Evolutionary conservation across 805 yeast genomes (phyloP).

Genomic region (Zygoascus bituminiphila): DNA sequence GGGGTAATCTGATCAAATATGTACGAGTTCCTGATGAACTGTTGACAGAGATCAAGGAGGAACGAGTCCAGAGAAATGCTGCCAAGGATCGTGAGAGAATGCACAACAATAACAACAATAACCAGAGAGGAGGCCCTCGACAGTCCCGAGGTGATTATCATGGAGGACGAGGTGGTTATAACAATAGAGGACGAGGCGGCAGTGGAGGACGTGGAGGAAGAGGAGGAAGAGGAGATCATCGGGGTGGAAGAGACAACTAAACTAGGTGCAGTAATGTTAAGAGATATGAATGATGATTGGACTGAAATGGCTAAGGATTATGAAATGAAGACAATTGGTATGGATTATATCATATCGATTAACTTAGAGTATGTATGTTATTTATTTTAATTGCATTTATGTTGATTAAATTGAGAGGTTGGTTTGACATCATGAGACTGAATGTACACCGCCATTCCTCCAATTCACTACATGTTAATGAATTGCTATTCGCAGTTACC

Average conservation of each 20-base stretch:
- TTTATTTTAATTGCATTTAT: not conserved
- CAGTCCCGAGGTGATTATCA: slow-evolving; percentile 6
- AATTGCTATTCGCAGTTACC: no score
- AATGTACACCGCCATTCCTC: no score
- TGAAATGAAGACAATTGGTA: no score
- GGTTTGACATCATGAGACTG: no score
- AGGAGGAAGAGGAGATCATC: not conserved
- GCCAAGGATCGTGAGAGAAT: slow-evolving; percentile 8
- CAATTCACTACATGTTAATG: no score
- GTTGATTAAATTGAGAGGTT: no score
- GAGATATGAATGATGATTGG: no score
- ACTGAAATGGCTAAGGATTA: no score
- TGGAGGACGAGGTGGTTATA: slow-evolving; percentile 10
- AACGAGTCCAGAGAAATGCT: slow-evolving; percentile 27
- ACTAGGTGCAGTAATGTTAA: no score
- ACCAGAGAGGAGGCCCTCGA: slow-evolving; percentile 12
- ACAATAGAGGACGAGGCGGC: slow-evolving; percentile 7
- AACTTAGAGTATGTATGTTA: not conserved
- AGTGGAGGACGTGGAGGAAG: not conserved
- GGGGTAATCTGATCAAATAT: slow-evolving; percentile 52
- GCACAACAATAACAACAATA: slow-evolving; percentile 5
- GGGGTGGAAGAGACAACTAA: not conserved
- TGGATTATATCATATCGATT: not conserved
- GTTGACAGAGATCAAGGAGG: slow-evolving; percentile 32
- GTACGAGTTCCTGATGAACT: slow-evolving; percentile 34